These are phyloP conservation scores for Peterozyma toletana DNA, from an alignment of 805 yeast genomes.

Conservation along the genomic window DNA sequence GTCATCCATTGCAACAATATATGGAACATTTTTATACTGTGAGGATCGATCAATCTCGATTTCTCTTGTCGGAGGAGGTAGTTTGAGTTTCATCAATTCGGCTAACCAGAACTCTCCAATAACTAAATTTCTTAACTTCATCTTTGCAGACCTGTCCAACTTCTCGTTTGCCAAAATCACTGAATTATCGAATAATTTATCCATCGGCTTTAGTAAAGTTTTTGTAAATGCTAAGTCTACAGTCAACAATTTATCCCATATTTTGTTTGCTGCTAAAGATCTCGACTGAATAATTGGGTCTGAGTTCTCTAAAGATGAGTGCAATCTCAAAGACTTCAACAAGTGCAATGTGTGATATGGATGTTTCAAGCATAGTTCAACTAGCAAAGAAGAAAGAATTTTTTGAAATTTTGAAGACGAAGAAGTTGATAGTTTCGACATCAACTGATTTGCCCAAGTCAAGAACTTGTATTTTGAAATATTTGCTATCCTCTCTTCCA, in stretches of 20 bases:
- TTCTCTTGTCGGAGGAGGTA: constrained; percentile 65
- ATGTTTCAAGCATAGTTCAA: constrained; percentile 41
- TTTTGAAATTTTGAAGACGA: constrained; percentile 42
- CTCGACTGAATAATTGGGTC: constrained; percentile 36
- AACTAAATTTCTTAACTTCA: constrained; percentile 27
- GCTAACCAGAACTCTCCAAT: constrained; percentile 54
- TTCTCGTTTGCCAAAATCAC: constrained; percentile 44
- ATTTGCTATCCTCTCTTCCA: constrained; percentile 26
- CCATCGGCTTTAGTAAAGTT: constrained; percentile 34
- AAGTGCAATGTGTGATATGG: constrained; percentile 72
- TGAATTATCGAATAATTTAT: constrained; percentile 41
- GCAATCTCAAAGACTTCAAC: constrained; percentile 48
- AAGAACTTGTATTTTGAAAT: constrained; percentile 59
- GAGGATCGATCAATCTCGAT: constrained; percentile 35
- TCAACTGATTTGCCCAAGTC: constrained; percentile 78
- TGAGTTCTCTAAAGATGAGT: constrained; percentile 24
- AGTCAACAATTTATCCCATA: constrained; percentile 35
- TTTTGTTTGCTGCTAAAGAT: constrained; percentile 41
- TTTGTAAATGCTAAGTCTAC: constrained; percentile 17
- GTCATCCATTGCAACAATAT: constrained; percentile 36
- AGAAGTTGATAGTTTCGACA: constrained; percentile 58
- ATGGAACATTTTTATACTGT: constrained; percentile 39
- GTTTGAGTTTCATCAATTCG: constrained; percentile 28
- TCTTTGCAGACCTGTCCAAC: constrained; percentile 22
- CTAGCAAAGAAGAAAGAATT: constrained; percentile 39